Evolutionary conservation across 768 basidiomycete species (phyloP), one percentile per base, ranked within the genome.

Genomic region (Mycena albidolilacea): DNA sequence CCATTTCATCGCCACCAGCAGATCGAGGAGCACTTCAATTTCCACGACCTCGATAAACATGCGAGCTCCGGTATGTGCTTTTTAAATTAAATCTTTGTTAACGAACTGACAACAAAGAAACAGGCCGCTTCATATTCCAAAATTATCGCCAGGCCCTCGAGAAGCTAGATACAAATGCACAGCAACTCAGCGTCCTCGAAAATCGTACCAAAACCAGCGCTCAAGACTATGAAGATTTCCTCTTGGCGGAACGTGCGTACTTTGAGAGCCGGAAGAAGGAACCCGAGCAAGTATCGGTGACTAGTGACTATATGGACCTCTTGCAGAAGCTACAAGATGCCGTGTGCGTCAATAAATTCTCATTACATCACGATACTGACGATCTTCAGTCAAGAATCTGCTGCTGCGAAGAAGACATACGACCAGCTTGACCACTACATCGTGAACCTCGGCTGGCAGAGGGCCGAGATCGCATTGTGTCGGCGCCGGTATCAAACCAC

Each of bases 1-100:
- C 70, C 71, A 5, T 81, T 80, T 64, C 79, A 80, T 63, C 69
- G 75, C 0, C 67, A 30, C 9, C 80, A 80, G 66, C 66, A 72
- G 30, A 80, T 80, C 35, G 69, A 78, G 7, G 75, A 79, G 19
- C 76, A 78, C 38, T 78, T 76, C 60, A 9, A 37, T 14, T 77
- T 75, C 30, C 74, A 75, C 57, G 74, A 78, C 52, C 57, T 65
- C 17, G 77, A 79, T 43, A 79, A 78, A 67, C 72, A 77, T 64
- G 58, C 73, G 2, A 41, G 50, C 1, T 77, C 76, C 9, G 73
- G 77, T 74, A 70, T 1, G 61, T 48, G 8, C 14, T n/a, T 37
- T 8, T n/a, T 7, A 10, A 50, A 9, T 64, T 9, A 15, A 23
- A 17, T 12, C 8, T 30, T 6, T 19, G 21, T 39, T 2, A 30